Base-by-base conservation (phyloP, 768 basidiomycete genomes). In the Tephrocybe sp. region DNA sequence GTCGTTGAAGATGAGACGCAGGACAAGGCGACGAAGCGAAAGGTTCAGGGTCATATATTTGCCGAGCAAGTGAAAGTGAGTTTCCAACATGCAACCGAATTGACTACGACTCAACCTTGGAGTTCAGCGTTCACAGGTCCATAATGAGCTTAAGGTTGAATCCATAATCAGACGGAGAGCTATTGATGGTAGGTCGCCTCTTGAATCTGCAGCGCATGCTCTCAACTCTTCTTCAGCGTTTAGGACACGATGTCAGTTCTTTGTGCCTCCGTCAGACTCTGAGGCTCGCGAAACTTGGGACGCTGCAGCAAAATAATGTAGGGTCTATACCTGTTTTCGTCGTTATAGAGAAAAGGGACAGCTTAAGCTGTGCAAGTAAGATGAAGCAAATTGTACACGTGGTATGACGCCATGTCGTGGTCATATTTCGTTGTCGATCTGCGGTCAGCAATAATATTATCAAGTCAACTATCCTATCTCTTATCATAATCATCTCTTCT, bases 171-270 rank as follows among this genome's bases (percentile, higher is more conserved):
- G 84, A 46, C 77, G 77, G 53, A 77, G 89, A 58, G 83, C 88
- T 25, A 68, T 85, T 45, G 84, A 90, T 61, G 90, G 90, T 84
- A 60, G 61, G 80, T 61, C n/a, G n/a, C 7, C 20, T 6, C 20
- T 39, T 12, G 3, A 18, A 18, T 6, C 7, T 9, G n/a, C 8
- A 3, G n/a, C 18, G 11, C n/a, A 39, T 39, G 18, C n/a, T 39
- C 18, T 20, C 12, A 17, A 3, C 38, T 17, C 38, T 9, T 44
- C 21, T 45, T 39, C 47, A 93, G 90, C 87, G 26, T 93, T 93
- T 65, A 77, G 77, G 52, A 78, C 86, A 39, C 85, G 89, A 44
- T 93, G 90, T 71, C 81, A 79, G 63, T 91, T 86, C 65, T 93
- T 91, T 66, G 71, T 76, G 44, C 88, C 88, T 6, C 85, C 89